Evolutionary conservation across 225 moss, liverwort and hornwort species (phyloP).

Genomic region (Marchantia paleacea): DNA sequence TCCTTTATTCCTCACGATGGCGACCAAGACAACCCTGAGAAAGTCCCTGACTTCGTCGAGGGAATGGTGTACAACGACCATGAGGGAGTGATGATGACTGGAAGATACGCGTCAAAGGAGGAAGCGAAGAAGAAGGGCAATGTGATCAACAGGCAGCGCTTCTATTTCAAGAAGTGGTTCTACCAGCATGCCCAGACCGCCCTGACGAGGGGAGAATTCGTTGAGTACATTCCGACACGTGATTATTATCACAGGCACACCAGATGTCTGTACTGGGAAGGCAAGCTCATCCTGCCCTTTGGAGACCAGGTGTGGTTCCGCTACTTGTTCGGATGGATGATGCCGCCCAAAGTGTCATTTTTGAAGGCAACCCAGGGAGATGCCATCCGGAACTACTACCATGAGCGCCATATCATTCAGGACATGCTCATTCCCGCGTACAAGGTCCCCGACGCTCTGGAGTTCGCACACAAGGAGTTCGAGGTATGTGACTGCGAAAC

Average conservation of each 20-base stretch:
- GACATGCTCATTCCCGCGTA: conserved; percentile 89
- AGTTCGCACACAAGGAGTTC: conserved; percentile 76
- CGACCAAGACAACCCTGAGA: conserved; percentile 92
- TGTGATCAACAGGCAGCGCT: conserved; percentile 66
- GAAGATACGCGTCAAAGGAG: conserved; percentile 60
- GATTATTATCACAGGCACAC: conserved; percentile 96
- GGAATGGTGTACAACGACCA: conserved; percentile 74
- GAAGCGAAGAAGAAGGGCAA: conserved; percentile 72
- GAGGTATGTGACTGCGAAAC: conserved; percentile 48
- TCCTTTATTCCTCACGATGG: conserved; percentile 76
- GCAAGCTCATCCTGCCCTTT: conserved; percentile 94
- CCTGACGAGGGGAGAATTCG: conserved; percentile 67
- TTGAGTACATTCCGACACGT: conserved; percentile 83
- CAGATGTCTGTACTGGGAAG: conserved; percentile 95
- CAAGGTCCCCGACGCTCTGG: conserved; percentile 87
- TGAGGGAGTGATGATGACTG: conserved; percentile 73
- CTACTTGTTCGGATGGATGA: conserved; percentile 91
- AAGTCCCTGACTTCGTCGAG: conserved; percentile 88
- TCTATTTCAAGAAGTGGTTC: conserved; percentile 95
- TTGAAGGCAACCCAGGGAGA: conserved; percentile 98
- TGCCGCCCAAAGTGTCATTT: conserved; percentile 99
- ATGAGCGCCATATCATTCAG: conserved; percentile 96
- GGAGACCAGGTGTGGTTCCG: conserved; percentile 92
- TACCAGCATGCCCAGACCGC: conserved; percentile 88
- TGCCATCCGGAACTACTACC: conserved; percentile 94